Evolutionary conservation across 2,329 filamentous ascomycete species (phyloP).

Genomic region (Pseudogymnoascus sp.): DNA sequence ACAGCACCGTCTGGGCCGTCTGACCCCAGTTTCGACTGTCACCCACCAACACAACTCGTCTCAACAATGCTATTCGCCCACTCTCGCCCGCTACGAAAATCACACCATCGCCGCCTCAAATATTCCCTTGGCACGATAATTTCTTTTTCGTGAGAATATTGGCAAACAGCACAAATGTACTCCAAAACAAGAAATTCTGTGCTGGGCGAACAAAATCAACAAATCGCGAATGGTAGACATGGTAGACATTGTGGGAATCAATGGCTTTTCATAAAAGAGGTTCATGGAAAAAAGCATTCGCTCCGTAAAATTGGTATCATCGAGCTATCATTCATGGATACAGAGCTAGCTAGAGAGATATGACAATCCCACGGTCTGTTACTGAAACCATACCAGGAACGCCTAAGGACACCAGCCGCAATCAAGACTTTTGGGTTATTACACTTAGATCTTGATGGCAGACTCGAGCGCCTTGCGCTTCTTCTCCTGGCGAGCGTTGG

Average conservation of each 20-base stretch:
- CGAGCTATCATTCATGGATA: conserved; percentile 25
- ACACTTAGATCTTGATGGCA: conserved; percentile 91
- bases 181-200: not conserved
- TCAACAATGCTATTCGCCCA: conserved; percentile 4
- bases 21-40: not conserved
- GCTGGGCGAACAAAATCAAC: not conserved
- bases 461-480: conserved; percentile 79
- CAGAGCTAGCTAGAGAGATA: conserved; percentile 20
- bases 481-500: conserved; percentile 58
- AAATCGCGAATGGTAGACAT: not conserved
- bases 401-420: conserved; percentile 19
- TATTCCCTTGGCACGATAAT: conserved; percentile 3
- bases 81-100: not conserved
- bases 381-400: conserved; percentile 23
- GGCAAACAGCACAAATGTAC: not conserved
- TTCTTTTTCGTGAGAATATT: conserved; percentile 4
- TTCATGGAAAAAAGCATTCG: conserved; percentile 5
- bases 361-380: conserved; percentile 4
- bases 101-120: conserved; percentile 5
- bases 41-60: not conserved
- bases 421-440: conserved; percentile 16
- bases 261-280: not conserved
- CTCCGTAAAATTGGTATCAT: conserved; percentile 24
- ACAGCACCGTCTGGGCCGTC: not conserved
- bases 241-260: not conserved